These are phyloP conservation scores for Chloranthus sessilifolius DNA, from an alignment of 164 flowering plant genomes.

Conservation along the genomic window DNA sequence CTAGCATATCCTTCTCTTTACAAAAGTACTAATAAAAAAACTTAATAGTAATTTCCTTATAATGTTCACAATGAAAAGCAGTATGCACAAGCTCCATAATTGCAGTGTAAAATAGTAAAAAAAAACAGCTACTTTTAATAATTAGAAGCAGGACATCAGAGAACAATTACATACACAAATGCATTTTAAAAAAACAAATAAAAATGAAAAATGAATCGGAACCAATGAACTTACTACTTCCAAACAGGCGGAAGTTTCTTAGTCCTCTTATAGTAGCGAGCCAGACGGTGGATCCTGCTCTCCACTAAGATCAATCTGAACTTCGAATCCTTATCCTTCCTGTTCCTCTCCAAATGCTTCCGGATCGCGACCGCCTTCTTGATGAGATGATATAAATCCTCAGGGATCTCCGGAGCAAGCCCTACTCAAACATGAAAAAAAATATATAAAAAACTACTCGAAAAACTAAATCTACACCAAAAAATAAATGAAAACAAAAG, in stretches of 20 bases:
- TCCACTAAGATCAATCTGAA: constrained; percentile 87
- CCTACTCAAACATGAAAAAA: constrained; percentile 25
- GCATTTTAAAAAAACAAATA: not conserved
- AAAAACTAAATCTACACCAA: not conserved
- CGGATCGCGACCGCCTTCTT: constrained; percentile 93
- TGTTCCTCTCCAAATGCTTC: constrained; percentile 92
- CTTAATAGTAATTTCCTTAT: not conserved
- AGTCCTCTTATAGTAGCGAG: constrained; percentile 94
- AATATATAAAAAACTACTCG: not conserved
- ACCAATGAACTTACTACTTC: constrained; percentile 67
- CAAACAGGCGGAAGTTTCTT: constrained; percentile 93
- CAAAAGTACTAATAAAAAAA: not conserved
- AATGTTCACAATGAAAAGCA: too few species aligned
- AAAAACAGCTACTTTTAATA: not conserved
- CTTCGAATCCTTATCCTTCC: constrained; percentile 95
- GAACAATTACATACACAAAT: not conserved
- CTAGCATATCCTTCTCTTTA: too few species aligned
- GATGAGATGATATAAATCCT: constrained; percentile 83
- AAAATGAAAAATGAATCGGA: not conserved
- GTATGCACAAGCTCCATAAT: too few species aligned
- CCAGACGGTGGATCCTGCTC: constrained; percentile 95
- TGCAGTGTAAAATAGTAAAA: too few species aligned
- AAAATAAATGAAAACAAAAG: not conserved
- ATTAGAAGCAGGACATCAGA: not conserved
- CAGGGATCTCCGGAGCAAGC: constrained; percentile 92